phyloP scores from a whole-genome alignment of 257 asterid genomes.

The Cinchona pubescens region DNA sequence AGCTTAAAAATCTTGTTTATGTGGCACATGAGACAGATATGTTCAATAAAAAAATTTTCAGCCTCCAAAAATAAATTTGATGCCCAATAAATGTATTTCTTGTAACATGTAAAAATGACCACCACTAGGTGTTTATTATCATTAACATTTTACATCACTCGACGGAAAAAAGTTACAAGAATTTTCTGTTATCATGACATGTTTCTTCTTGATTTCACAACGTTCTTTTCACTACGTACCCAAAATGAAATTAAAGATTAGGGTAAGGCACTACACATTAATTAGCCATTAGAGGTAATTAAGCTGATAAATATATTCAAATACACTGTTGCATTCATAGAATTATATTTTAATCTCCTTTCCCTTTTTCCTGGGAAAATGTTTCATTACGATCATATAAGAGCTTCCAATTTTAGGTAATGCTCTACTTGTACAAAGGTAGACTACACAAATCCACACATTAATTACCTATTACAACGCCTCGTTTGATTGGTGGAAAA shows the following conservation, averaged over 20 bases:
- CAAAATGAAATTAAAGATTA: background rate
- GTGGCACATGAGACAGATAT: background rate
- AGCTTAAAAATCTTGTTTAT: background rate
- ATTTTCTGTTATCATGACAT: background rate
- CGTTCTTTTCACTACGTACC: background rate
- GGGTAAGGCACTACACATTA: background rate
- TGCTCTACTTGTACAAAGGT: background rate
- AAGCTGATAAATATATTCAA: background rate
- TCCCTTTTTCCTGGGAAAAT: background rate
- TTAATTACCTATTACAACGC: too few species aligned
- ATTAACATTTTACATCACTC: background rate
- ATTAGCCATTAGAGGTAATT: background rate
- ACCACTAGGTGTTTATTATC: background rate
- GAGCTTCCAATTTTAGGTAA: background rate
- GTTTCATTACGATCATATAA: background rate
- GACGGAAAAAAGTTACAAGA: background rate
- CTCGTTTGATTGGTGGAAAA: too few species aligned
- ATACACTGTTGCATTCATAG: background rate
- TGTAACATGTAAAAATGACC: too few species aligned
- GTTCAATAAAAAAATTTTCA: background rate
- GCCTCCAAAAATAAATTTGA: background rate
- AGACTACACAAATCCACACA: background rate
- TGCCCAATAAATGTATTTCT: background rate
- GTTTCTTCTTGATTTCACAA: background rate
- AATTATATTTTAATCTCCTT: background rate